Conservation (phyloP, 768 basidiomycete genomes). For the Naematelia aurantialba region DNA sequence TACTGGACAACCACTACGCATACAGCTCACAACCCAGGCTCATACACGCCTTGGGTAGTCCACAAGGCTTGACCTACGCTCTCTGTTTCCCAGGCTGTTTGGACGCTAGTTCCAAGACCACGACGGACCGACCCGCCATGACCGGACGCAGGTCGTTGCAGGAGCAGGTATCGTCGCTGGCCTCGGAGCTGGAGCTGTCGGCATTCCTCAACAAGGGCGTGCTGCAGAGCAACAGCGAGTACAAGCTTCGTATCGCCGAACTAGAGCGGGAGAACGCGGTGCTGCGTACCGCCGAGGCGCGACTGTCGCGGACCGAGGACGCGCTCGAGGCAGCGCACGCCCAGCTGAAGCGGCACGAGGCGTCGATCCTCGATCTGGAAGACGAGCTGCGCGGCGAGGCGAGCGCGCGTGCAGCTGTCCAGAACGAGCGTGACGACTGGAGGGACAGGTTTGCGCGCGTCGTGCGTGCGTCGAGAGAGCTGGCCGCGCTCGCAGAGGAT, state of each 20-base stretch:
- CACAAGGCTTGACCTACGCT: background rate
- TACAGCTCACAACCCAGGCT: too few species aligned
- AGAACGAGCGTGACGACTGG: conserved; percentile 5
- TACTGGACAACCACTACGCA: too few species aligned
- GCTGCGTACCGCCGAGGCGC: conserved; percentile 30
- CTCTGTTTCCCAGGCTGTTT: background rate
- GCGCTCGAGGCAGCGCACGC: conserved; percentile 8
- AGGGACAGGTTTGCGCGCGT: conserved; percentile 5
- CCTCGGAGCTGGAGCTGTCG: conserved; percentile 33
- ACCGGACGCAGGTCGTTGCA: background rate
- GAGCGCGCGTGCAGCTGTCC: background rate
- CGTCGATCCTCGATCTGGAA: background rate
- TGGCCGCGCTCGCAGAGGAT: background rate
- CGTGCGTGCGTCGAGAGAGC: background rate
- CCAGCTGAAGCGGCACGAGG: background rate
- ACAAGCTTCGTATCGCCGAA: conserved; percentile 37
- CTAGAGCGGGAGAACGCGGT: conserved; percentile 34
- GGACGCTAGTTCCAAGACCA: background rate
- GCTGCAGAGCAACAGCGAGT: conserved; percentile 32
- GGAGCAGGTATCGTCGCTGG: background rate
- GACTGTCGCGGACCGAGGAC: conserved; percentile 29
- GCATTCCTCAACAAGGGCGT: conserved; percentile 42
- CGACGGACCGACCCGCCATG: background rate
- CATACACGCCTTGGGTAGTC: too few species aligned
- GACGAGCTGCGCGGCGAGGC: background rate